These are phyloP conservation scores for Ophidiomyces ophidiicola DNA, from an alignment of 2,329 filamentous ascomycete species.

Conservation along the genomic window DNA sequence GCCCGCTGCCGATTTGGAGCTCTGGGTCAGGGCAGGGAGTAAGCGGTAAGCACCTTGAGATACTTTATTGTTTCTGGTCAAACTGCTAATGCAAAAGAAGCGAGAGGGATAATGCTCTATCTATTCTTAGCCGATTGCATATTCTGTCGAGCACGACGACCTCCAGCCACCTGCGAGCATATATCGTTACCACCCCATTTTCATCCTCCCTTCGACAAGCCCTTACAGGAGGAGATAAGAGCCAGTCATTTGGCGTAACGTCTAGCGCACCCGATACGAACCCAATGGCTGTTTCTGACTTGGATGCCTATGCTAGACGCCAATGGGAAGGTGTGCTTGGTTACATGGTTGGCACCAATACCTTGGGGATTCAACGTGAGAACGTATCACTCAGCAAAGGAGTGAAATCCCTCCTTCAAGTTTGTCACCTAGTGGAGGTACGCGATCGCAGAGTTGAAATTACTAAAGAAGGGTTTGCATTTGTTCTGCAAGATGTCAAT, in stretches of 20 bases:
- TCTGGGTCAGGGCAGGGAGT: conserved; percentile 65
- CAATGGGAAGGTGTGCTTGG: conserved; percentile 96
- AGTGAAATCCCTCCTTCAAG: conserved; percentile 72
- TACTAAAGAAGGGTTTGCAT: conserved; percentile 86
- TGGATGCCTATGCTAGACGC: conserved; percentile 73
- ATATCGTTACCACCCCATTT: conserved; percentile 71
- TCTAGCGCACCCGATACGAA: conserved; percentile 51
- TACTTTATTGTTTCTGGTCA: not conserved
- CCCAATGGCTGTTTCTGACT: conserved; percentile 55
- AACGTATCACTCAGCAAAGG: conserved; percentile 52
- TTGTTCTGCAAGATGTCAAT: conserved; percentile 87
- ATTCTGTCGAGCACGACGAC: conserved; percentile 58
- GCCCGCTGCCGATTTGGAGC: conserved; percentile 65
- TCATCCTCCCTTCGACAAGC: conserved; percentile 70
- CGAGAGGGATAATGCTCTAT: conserved; percentile 72
- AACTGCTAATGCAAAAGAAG: conserved; percentile 29
- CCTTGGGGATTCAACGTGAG: conserved; percentile 37
- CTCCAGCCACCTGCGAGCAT: conserved; percentile 52
- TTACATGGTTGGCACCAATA: conserved; percentile 62
- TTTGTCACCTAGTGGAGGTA: conserved; percentile 65
- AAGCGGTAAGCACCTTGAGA: conserved; percentile 34
- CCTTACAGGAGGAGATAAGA: conserved; percentile 72
- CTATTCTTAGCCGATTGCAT: conserved; percentile 71
- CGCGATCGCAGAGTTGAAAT: conserved; percentile 52
- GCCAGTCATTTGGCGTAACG: conserved; percentile 83